A percentile compares a stretch with the other conserved stretches of the same genome.
Evolutionary conservation across 108 stramenopile genomes (phyloP).

Genomic region (Pseudonitzschia multiseries): DNA sequence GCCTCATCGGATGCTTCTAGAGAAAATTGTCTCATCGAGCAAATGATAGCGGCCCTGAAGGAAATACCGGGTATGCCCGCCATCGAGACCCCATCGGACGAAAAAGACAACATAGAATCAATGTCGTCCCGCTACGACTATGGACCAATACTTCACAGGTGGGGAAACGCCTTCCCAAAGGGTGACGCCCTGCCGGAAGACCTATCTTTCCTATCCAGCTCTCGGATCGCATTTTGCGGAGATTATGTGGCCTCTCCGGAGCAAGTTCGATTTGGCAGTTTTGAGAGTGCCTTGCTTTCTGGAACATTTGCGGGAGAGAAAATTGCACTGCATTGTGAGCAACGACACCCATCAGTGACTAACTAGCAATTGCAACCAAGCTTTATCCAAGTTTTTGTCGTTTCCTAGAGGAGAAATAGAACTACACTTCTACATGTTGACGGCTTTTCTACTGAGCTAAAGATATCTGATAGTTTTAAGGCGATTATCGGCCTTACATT

Average conservation of each 20-base stretch:
- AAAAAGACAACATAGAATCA: no score
- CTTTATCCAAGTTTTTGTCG: no score
- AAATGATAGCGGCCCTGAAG: neutral
- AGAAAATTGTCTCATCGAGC: neutral
- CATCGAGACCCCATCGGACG: neutral
- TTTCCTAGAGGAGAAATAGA: no score
- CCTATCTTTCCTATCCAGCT: conserved; percentile 4
- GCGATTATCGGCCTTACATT: no score
- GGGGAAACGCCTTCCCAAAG: conserved; percentile 12
- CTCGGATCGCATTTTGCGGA: conserved; percentile 3
- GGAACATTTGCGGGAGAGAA: conserved; percentile 1
- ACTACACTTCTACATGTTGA: no score
- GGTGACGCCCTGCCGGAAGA: conserved; percentile 4
- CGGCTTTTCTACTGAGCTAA: no score
- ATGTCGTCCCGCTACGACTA: neutral
- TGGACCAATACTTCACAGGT: conserved; percentile 6
- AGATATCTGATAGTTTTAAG: no score
- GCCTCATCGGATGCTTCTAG: conserved; percentile 1
- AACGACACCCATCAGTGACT: neutral
- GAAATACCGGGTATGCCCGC: conserved; percentile 4
- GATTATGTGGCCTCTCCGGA: neutral
- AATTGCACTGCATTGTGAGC: neutral
- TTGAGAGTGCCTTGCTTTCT: conserved; percentile 9
- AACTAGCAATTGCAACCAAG: no score
- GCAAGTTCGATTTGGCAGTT: conserved; percentile 5